Conservation (phyloP, 1,284 basidiomycete species). For the Exobasidium rhododendri region DNA sequence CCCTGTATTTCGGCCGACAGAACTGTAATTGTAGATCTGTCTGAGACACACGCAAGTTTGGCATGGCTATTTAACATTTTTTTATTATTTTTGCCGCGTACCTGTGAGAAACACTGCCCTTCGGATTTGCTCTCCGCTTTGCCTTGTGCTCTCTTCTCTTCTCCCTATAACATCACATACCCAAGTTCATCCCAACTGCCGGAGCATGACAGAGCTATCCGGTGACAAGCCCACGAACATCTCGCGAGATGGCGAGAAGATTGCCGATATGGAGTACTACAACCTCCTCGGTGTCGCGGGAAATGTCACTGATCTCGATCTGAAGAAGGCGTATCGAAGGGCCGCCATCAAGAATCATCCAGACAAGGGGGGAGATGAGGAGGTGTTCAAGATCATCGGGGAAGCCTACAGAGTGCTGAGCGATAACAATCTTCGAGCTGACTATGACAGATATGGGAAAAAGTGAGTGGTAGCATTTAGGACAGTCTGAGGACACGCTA, state of each 20-base stretch:
- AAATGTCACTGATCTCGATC: conserved; percentile 63
- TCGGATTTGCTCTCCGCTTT: neutral
- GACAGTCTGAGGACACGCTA: neutral
- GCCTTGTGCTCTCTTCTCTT: neutral
- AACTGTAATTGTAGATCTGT: too few relatives aligned
- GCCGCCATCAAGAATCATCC: conserved; percentile 81
- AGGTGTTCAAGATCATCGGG: conserved; percentile 58
- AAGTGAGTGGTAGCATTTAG: conserved; percentile 74
- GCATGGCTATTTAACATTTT: too few relatives aligned
- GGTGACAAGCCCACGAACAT: conserved; percentile 37
- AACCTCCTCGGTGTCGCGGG: conserved; percentile 52
- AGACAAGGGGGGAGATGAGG: conserved; percentile 54
- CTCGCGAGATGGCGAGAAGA: conserved; percentile 47
- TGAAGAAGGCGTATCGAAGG: conserved; percentile 95
- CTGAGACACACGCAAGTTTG: too few relatives aligned
- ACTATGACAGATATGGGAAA: conserved; percentile 94
- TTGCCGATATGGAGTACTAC: conserved; percentile 55
- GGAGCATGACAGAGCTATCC: neutral
- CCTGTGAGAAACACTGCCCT: neutral
- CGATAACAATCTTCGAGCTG: conserved; percentile 72
- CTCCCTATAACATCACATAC: neutral
- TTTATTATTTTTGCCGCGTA: too few relatives aligned
- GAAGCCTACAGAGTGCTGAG: conserved; percentile 60
- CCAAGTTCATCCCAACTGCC: neutral
- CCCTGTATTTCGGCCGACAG: too few relatives aligned